Evolutionary conservation across 768 basidiomycete species (phyloP), one percentile per base, ranked within the genome.

Genomic region (Rubroboletus satanas): DNA sequence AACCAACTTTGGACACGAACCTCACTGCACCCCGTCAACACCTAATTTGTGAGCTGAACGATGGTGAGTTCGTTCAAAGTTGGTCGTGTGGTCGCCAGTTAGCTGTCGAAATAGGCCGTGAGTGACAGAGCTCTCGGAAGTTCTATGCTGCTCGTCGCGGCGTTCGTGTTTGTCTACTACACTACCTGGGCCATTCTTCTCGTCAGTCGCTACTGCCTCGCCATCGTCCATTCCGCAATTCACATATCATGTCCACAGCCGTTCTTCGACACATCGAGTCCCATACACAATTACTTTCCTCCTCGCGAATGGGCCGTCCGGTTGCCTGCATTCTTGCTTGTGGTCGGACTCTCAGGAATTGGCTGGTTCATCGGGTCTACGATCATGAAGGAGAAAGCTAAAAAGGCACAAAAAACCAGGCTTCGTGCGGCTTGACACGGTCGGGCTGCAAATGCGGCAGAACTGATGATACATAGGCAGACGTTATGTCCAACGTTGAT

Each of bases 301-400:
- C 68, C 90, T 6, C 78, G 95, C 46, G 93, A 97, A 76, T 98
- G 94, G 93, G 95, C 93, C 10, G 77, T 98, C 47, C 83, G 89
- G 18, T 69, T 98, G 44, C 94, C 95, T 37, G 87, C 90, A 3
- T 81, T 92, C 69, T 74, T 95, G 47, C 81, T 98, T 8, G 78
- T 94, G 6, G 66, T 88, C 9, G 95, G 94, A 7, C 73, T 97
- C 36, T 77, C 84, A n/a, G 85, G 78, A 11, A 87, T 98, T 38
- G 90, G 90, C 11, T 64, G 78, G 37, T 93, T 97, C 71, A 72
- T 96, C n/a, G 90, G 87, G 5, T 76, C 72, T 10, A 92, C 93
- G 5, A 75, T 91, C 52, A 69, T 85, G 51, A 84, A 83, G 64
- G 91, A 93, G 71, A 90, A 85, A 29, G 73, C 77, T 62, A 89